Evolutionary conservation across 306 rosid genomes (phyloP).

Genomic region (Oemleria cerasiformis): DNA sequence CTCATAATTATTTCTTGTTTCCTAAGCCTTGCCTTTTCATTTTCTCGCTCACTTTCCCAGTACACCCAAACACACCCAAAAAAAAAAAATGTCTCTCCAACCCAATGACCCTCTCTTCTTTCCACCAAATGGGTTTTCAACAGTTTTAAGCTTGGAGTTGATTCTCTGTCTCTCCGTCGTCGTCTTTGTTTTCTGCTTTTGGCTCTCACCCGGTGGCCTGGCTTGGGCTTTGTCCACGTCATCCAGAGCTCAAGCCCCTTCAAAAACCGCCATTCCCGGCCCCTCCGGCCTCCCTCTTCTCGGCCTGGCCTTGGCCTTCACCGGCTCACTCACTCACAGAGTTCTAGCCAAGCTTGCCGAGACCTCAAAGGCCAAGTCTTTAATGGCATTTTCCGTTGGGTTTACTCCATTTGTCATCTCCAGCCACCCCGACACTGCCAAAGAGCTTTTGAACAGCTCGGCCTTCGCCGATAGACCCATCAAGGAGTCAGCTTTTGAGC

Average conservation of each 20-base stretch:
- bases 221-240: conserved; percentile 55
- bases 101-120: conserved; percentile 27
- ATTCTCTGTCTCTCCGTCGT: conserved; percentile 22
- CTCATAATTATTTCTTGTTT: background rate
- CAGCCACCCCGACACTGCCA: conserved; percentile 56
- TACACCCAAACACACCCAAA: conserved; percentile 1
- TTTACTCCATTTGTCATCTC: conserved; percentile 62
- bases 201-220: conserved; percentile 60
- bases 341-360: conserved; percentile 38
- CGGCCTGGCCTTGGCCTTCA: conserved; percentile 27
- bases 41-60: background rate
- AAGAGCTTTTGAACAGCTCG: conserved; percentile 56
- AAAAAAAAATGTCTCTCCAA: conserved; percentile 46
- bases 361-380: conserved; percentile 27
- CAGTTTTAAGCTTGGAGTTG: conserved; percentile 32
- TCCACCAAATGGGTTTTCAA: conserved; percentile 27
- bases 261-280: conserved; percentile 42
- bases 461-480: conserved; percentile 70
- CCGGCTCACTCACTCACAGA: conserved; percentile 39
- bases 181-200: conserved; percentile 19
- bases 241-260: background rate
- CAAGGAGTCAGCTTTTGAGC: conserved; percentile 75
- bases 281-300: conserved; percentile 55
- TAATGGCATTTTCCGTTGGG: conserved; percentile 72
- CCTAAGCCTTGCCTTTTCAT: background rate